Evolutionary conservation across 371 early-diverging fungal species (phyloP), one percentile per base, ranked within the genome.

Genomic region (Actinomucor elegans): DNA sequence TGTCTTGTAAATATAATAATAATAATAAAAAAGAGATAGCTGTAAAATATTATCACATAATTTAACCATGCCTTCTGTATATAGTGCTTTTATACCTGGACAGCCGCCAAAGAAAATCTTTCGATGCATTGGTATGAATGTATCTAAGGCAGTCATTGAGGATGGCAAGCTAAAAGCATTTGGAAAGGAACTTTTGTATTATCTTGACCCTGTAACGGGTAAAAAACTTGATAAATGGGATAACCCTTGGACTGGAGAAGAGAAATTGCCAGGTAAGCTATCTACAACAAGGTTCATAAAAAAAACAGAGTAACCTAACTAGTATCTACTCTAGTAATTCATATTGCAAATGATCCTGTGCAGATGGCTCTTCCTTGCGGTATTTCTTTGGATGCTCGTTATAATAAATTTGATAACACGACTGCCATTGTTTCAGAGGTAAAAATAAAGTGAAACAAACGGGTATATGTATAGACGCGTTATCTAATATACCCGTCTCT

Each of bases 341-440:
- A 67, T 57, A 72, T 72, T 37, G 73, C 73, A 15, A 72, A 72
- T 42, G 64, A 72, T 21, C 73, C 73, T 43, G 68, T 72, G 2
- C 73, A 72, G 31, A 67, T 72, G 68, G 64, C 58, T 3, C 26
- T 72, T 14, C 73, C 73, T 38, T 27, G 43, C n/a, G 14, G 17
- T 24, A 57, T 66, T 23, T 61, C 66, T 3, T 32, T 67, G 29
- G 54, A 63, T 21, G 42, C 48, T 0, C 59, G 66, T 10, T 45
- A 37, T 9, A 67, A 64, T 38, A 56, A 54, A 4, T 64, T 44
- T 36, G 33, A 48, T 12, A 38, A 28, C 0, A 64, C 59, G 0
- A 46, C 61, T 4, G 26, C 56, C 12, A 24, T 72, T 24, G 46
- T 63, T n/a, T 48, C 55, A 4, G 73, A 72, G 60, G 64, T 61